Percentiles rank a stretch among this genome's conserved stretches.
Conservation (phyloP, 495 filamentous ascomycete genomes). For the Aspergillus leporis region DNA sequence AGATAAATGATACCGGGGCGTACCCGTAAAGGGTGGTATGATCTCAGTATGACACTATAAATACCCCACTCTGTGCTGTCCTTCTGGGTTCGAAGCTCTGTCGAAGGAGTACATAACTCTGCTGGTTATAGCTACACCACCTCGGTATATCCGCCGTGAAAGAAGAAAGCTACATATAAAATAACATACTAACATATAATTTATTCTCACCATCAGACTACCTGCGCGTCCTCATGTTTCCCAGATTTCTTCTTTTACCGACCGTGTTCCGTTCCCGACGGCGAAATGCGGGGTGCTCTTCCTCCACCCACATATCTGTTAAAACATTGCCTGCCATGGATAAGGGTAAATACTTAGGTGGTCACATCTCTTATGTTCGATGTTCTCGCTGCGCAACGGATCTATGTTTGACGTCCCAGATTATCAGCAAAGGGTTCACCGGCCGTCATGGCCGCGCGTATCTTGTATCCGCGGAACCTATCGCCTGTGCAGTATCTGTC, state of each 20-base stretch:
- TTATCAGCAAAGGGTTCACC: conserved; percentile 89
- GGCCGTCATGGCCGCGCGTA: conserved; percentile 93
- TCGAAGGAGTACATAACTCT: neutral
- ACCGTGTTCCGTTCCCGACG: conserved; percentile 44
- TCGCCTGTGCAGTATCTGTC: conserved; percentile 29
- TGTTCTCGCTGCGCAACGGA: conserved; percentile 74
- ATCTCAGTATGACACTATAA: conserved; percentile 16
- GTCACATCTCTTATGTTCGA: conserved; percentile 62
- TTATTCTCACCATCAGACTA: conserved; percentile 3
- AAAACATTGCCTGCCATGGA: conserved; percentile 12
- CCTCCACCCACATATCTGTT: conserved; percentile 17
- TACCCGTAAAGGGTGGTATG: too few relatives aligned
- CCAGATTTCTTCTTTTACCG: conserved; percentile 55
- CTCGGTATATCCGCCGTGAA: neutral
- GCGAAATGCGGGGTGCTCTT: conserved; percentile 28
- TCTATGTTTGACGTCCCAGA: conserved; percentile 73
- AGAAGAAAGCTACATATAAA: too few relatives aligned
- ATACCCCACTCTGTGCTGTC: neutral
- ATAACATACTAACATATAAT: neutral
- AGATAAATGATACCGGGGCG: neutral
- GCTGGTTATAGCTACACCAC: neutral
- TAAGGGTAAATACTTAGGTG: conserved; percentile 43
- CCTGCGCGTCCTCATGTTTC: conserved; percentile 22
- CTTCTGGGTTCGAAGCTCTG: neutral
- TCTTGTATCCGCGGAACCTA: conserved; percentile 60